phyloP scores from a whole-genome alignment of 257 asterid genomes.

The Scutellaria barbata region DNA sequence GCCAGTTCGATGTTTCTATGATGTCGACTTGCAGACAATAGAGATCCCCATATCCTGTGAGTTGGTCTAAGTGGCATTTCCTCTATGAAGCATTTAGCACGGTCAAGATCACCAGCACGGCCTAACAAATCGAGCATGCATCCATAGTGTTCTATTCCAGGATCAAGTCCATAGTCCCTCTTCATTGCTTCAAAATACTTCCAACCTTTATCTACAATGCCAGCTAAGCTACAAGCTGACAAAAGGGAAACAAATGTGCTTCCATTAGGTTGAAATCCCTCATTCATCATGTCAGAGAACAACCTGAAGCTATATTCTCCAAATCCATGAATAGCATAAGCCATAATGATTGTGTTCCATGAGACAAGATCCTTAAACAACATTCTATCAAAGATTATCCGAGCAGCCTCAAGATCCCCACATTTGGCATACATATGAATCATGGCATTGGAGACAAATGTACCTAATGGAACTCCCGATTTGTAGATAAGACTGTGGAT shows the following conservation, averaged over 20 bases:
- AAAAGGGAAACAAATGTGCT: slow-evolving; percentile 67
- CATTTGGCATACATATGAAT: slow-evolving; percentile 69
- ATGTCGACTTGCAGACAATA: slow-evolving; percentile 60
- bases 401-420: slow-evolving; percentile 59
- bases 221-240: slow-evolving; percentile 61
- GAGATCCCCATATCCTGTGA: slow-evolving; percentile 72
- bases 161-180: slow-evolving; percentile 51
- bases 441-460: slow-evolving; percentile 48
- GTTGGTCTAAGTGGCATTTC: slow-evolving; percentile 64
- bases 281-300: slow-evolving; percentile 49
- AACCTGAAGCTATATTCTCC: slow-evolving; percentile 49
- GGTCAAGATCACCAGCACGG: slow-evolving; percentile 55
- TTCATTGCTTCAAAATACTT: slow-evolving; percentile 55
- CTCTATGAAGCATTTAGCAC: slow-evolving; percentile 52
- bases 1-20: slow-evolving; percentile 61
- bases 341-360: slow-evolving; percentile 74
- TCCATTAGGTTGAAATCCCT: slow-evolving; percentile 53
- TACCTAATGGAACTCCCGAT: slow-evolving; percentile 42
- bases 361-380: slow-evolving; percentile 54
- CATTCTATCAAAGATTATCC: slow-evolving; percentile 44
- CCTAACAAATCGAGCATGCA: slow-evolving; percentile 65
- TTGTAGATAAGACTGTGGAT: slow-evolving; percentile 51
- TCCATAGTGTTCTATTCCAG: slow-evolving; percentile 68
- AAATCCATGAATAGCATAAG: slow-evolving; percentile 64
- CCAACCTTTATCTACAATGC: slow-evolving; percentile 58